Percentiles rank a stretch among this genome's conserved stretches.
Evolutionary conservation across 1,284 basidiomycete genomes (phyloP).

Genomic region (Grifola frondosa): DNA sequence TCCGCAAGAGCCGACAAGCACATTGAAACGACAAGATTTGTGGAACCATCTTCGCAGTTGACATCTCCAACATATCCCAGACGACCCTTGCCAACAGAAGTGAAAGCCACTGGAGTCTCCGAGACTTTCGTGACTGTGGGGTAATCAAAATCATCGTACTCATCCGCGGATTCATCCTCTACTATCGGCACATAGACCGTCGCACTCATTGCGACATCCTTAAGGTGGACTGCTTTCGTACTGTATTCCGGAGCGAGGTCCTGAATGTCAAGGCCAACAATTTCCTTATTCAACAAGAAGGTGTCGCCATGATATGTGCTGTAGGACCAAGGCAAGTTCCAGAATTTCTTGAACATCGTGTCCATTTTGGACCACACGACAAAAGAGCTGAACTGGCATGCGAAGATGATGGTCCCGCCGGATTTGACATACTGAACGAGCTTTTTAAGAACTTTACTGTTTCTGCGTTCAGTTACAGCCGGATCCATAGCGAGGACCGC

Average conservation of each 20-base stretch:
- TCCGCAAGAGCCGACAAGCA: constrained; percentile 1
- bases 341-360: constrained; percentile 10
- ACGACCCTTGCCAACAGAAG: constrained; percentile 7
- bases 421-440: constrained; percentile 10
- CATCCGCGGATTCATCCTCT: neutral
- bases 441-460: constrained; percentile 6
- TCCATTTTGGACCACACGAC: neutral
- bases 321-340: constrained; percentile 12
- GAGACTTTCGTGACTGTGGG: neutral
- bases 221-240: constrained; percentile 5
- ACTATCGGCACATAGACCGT: constrained; percentile 8
- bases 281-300: constrained; percentile 9
- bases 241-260: constrained; percentile 4
- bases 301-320: neutral
- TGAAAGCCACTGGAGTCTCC: constrained; percentile 11
- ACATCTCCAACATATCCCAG: constrained; percentile 19
- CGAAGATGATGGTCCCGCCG: constrained; percentile 16
- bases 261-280: constrained; percentile 12
- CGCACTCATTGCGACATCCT: neutral
- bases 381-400: constrained; percentile 11
- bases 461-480: neutral
- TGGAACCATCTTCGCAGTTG: constrained; percentile 6
- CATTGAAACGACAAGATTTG: constrained; percentile 13
- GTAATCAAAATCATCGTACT: neutral
- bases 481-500: constrained; percentile 3